These are phyloP conservation scores for Aristolochia contorta DNA, from an alignment of 164 flowering plant genomes.

Conservation along the genomic window DNA sequence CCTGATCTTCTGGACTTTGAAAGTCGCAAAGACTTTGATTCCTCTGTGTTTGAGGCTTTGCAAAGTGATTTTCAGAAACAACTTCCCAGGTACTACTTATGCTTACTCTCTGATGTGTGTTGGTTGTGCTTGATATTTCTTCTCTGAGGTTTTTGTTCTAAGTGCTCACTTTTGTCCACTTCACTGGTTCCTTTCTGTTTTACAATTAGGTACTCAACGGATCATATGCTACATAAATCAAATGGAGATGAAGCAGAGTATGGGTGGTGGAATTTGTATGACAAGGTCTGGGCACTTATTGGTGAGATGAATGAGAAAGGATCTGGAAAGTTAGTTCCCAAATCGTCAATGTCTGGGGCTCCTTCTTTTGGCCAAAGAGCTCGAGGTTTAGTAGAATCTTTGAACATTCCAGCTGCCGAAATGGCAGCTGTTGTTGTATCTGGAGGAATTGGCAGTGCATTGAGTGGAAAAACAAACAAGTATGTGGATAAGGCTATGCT, in stretches of 20 bases:
- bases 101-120: too few species aligned
- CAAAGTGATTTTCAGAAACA: slow-evolving; percentile 34
- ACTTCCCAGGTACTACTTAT: slow-evolving; percentile 40
- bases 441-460: slow-evolving; percentile 85
- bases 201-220: slow-evolving; percentile 16
- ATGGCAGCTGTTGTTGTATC: slow-evolving; percentile 99
- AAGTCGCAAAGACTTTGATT: slow-evolving; percentile 36
- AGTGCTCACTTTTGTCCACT: not conserved
- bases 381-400: slow-evolving; percentile 92
- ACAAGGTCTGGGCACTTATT: slow-evolving; percentile 68
- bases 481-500: slow-evolving; percentile 86
- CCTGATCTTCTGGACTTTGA: slow-evolving; percentile 48
- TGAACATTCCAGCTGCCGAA: slow-evolving; percentile 98
- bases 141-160: too few species aligned
- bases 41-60: slow-evolving; percentile 40
- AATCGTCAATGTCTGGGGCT: slow-evolving; percentile 40
- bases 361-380: slow-evolving; percentile 98
- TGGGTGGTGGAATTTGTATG: slow-evolving; percentile 83
- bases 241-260: slow-evolving; percentile 37
- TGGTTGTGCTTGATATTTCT: too few species aligned
- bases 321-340: slow-evolving; percentile 49
- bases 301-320: slow-evolving; percentile 82
- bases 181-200: slow-evolving; percentile 6
- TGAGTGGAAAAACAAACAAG: slow-evolving; percentile 76
- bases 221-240: slow-evolving; percentile 15